Percentiles rank a stretch among this genome's conserved stretches.
These are phyloP conservation scores for Inga leiocalycina DNA, from an alignment of 306 rosid genomes.

Conservation along the genomic window DNA sequence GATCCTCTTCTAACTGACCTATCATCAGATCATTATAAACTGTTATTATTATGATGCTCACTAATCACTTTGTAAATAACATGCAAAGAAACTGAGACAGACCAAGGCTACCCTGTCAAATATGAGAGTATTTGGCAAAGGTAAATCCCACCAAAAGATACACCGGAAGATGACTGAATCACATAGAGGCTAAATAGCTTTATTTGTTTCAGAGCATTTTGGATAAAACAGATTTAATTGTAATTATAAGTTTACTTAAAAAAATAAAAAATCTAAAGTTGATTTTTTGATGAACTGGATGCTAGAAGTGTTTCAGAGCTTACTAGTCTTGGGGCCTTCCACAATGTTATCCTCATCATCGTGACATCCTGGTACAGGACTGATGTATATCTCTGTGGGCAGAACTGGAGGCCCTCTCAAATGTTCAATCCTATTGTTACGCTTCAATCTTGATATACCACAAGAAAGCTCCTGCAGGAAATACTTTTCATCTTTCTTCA, in stretches of 20 bases:
- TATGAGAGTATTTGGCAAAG: not conserved
- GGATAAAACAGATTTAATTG: not conserved
- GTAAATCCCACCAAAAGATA: not conserved
- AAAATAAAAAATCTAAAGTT: not conserved
- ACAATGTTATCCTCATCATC: constrained; percentile 34
- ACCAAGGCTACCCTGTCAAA: constrained; percentile 2
- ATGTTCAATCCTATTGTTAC: constrained; percentile 39
- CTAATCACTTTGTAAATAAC: not conserved
- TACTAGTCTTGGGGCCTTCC: constrained; percentile 45
- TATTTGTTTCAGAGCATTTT: not conserved
- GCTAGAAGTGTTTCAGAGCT: constrained; percentile 19
- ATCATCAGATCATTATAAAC: constrained; percentile 15
- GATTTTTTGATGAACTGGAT: not conserved
- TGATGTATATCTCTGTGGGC: constrained; percentile 24
- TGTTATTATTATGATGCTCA: constrained; percentile 11
- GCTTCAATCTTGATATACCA: constrained; percentile 60
- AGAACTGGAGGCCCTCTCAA: constrained; percentile 49
- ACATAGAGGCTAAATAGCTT: not conserved
- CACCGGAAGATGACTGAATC: not conserved
- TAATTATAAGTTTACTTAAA: not conserved
- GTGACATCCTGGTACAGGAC: constrained; percentile 56
- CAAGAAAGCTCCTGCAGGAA: constrained; percentile 61
- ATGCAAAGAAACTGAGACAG: constrained; percentile 21
- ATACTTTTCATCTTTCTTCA: constrained; percentile 64
- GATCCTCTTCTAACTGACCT: constrained; percentile 28